phyloP scores from a whole-genome alignment of 169 alveolate genomes.

The Plasmodium cynomolgi region DNA sequence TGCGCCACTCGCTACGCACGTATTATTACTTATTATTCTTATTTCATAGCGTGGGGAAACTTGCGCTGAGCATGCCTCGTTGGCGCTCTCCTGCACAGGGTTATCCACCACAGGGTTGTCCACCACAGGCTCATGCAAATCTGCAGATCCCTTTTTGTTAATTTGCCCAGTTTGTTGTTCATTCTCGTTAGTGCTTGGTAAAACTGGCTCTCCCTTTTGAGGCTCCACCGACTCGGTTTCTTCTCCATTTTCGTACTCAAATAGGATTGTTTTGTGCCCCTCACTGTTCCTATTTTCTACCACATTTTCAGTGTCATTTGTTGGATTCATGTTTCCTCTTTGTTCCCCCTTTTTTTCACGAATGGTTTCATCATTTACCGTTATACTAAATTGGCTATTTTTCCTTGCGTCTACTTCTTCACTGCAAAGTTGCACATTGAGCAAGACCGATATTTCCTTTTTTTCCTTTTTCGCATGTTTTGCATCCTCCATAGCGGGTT shows the following conservation, averaged over 20 bases:
- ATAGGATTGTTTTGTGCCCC: neutral
- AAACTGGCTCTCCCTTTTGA: neutral
- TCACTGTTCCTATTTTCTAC: neutral
- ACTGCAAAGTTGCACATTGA: neutral
- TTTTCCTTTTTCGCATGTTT: neutral
- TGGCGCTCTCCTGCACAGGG: neutral
- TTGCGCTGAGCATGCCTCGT: neutral
- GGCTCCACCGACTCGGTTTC: neutral
- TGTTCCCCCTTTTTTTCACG: neutral
- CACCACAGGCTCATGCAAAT: neutral
- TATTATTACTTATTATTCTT: slow-evolving; percentile 7
- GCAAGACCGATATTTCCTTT: neutral
- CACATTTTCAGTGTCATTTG: neutral
- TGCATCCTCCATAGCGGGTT: neutral
- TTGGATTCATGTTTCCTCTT: slow-evolving; percentile 9
- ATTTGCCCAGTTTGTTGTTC: neutral
- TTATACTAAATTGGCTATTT: neutral
- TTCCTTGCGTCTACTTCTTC: slow-evolving; percentile 2
- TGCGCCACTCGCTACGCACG: neutral
- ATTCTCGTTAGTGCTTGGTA: neutral
- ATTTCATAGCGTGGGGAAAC: neutral
- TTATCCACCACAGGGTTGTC: neutral
- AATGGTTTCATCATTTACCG: neutral
- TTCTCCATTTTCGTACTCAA: neutral
- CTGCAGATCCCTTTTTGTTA: slow-evolving; percentile 1